Evolutionary conservation across 768 basidiomycete genomes (phyloP).

Genomic region (Guyanaporus albipodus): DNA sequence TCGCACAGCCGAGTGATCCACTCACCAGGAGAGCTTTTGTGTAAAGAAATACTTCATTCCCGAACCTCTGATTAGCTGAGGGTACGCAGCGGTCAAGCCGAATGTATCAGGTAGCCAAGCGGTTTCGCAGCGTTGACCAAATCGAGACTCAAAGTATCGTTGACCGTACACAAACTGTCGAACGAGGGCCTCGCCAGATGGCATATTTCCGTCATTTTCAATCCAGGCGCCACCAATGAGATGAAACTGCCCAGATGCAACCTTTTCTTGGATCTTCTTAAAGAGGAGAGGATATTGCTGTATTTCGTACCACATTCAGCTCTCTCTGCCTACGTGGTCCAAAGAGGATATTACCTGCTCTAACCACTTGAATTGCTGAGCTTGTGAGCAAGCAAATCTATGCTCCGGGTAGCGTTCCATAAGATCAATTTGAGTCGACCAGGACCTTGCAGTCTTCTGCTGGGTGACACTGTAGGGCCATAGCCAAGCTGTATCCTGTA

Average conservation of each 20-base stretch:
- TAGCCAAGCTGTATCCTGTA: slow-evolving; percentile 44
- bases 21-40: slow-evolving; percentile 89
- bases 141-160: slow-evolving; percentile 70
- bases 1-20: background rate
- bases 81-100: slow-evolving; percentile 86
- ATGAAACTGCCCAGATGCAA: slow-evolving; percentile 77
- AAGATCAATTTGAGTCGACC: slow-evolving; percentile 96
- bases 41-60: slow-evolving; percentile 98
- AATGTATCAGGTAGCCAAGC: slow-evolving; percentile 91
- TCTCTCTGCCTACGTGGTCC: background rate
- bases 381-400: slow-evolving; percentile 81
- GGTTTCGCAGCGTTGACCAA: slow-evolving; percentile 63
- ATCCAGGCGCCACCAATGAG: slow-evolving; percentile 94
- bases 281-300: slow-evolving; percentile 83
- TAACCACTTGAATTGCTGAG: slow-evolving; percentile 96
- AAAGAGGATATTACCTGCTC: slow-evolving; percentile 51
- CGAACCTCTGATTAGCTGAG: slow-evolving; percentile 77
- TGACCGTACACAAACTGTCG: slow-evolving; percentile 93
- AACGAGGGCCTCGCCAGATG: slow-evolving; percentile 90
- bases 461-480: slow-evolving; percentile 97
- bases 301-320: background rate
- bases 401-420: slow-evolving; percentile 98
- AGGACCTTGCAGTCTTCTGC: slow-evolving; percentile 95
- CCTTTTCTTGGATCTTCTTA: slow-evolving; percentile 70
- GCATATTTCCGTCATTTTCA: slow-evolving; percentile 91